Conservation (phyloP, 2,329 filamentous ascomycete genomes). For the Verticillium dahliae region DNA sequence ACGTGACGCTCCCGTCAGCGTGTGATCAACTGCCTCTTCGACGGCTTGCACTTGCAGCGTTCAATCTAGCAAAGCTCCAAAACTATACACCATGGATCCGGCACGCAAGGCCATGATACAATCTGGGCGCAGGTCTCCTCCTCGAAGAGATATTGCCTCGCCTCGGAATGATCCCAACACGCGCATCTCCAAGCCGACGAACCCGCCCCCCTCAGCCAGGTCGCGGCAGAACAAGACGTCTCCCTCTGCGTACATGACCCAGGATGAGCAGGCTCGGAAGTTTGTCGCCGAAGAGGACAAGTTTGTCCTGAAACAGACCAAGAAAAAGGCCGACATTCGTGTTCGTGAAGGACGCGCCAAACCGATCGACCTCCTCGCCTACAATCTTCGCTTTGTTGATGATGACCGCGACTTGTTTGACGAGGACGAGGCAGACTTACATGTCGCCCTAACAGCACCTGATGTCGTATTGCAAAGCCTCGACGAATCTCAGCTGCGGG, state of each 20-base stretch:
- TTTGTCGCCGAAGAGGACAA: constrained; percentile 94
- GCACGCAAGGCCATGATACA: constrained; percentile 48
- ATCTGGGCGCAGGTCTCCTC: constrained; percentile 31
- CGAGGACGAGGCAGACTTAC: constrained; percentile 68
- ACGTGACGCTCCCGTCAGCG: no score
- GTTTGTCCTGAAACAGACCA: constrained; percentile 93
- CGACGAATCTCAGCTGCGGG: constrained; percentile 57
- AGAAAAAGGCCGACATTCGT: constrained; percentile 95
- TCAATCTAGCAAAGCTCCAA: not conserved
- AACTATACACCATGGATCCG: constrained; percentile 41
- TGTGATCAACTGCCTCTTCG: no score
- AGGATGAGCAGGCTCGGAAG: constrained; percentile 70
- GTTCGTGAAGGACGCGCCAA: constrained; percentile 87
- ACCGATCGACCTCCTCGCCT: constrained; percentile 88
- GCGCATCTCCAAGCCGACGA: constrained; percentile 49
- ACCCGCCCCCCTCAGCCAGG: constrained; percentile 19
- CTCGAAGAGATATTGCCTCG: constrained; percentile 39
- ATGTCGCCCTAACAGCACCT: constrained; percentile 72
- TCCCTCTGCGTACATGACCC: constrained; percentile 48
- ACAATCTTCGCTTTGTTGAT: constrained; percentile 85
- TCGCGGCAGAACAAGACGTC: constrained; percentile 19
- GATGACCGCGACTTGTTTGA: constrained; percentile 78
- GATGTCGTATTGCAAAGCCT: constrained; percentile 74
- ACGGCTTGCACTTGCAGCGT: not conserved
- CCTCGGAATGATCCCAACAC: constrained; percentile 48